A percentile compares a stretch with the other conserved stretches of the same genome.
Evolutionary conservation across 257 asterid genomes (phyloP).

Genomic region (Solanum clarkiae): DNA sequence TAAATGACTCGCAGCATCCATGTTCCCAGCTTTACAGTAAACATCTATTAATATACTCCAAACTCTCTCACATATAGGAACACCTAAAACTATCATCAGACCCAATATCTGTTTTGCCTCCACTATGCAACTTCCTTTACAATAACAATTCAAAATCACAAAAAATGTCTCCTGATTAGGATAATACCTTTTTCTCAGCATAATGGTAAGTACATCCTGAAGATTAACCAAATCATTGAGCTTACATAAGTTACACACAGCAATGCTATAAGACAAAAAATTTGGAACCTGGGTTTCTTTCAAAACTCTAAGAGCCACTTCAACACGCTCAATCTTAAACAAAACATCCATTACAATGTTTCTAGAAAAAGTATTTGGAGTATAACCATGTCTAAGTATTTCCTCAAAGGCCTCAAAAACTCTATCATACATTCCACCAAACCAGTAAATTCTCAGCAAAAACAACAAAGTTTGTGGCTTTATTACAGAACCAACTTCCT

Average conservation of each 20-base stretch:
- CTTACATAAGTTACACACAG: slow-evolving; percentile 54
- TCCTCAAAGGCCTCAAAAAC: slow-evolving; percentile 42
- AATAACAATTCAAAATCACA: slow-evolving; percentile 45
- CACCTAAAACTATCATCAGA: slow-evolving; percentile 50
- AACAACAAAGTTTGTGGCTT: slow-evolving; percentile 59
- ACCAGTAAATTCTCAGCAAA: slow-evolving; percentile 64
- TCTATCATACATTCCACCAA: slow-evolving; percentile 49
- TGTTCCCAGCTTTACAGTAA: slow-evolving; percentile 32
- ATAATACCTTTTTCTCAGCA: slow-evolving; percentile 45
- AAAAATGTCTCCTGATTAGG: slow-evolving; percentile 45
- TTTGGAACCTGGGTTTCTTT: slow-evolving; percentile 39
- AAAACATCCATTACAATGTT: slow-evolving; percentile 56
- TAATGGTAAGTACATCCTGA: slow-evolving; percentile 24
- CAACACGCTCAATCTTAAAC: slow-evolving; percentile 36
- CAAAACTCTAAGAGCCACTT: slow-evolving; percentile 39
- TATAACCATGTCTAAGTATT: slow-evolving; percentile 34
- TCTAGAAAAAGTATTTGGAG: slow-evolving; percentile 47
- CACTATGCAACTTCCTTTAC: slow-evolving; percentile 27
- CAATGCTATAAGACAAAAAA: slow-evolving; percentile 60
- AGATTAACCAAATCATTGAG: slow-evolving; percentile 34
- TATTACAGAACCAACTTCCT: slow-evolving; percentile 30
- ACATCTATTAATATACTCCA: slow-evolving; percentile 64
- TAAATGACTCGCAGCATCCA: slow-evolving; percentile 40
- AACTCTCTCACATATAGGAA: slow-evolving; percentile 26
- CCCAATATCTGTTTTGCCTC: slow-evolving; percentile 56